Percentiles rank a stretch among this genome's conserved stretches.
phyloP scores from a whole-genome alignment of 2,329 filamentous ascomycete genomes.

The Talaromyces sp. region DNA sequence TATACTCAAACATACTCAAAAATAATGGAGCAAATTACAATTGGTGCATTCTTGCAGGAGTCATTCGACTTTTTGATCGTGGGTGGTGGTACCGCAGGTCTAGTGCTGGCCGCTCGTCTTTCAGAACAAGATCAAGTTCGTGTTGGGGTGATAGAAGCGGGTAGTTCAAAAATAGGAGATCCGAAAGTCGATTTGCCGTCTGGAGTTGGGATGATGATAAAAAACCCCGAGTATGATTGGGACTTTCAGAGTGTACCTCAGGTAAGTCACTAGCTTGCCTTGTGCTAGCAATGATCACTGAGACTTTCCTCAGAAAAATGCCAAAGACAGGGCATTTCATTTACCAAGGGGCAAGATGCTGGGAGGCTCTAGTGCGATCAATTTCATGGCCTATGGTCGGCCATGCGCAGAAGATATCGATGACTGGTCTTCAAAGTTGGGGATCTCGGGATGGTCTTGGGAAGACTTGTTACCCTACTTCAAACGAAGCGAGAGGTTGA shows the following conservation, averaged over 20 bases:
- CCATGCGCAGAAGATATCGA: neutral
- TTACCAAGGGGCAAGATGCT: neutral
- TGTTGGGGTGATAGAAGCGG: neutral
- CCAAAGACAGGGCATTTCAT: neutral
- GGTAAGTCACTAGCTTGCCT: neutral
- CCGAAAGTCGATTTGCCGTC: neutral
- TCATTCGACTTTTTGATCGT: neutral
- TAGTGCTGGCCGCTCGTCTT: neutral
- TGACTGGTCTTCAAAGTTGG: neutral
- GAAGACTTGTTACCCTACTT: neutral
- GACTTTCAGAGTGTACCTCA: neutral
- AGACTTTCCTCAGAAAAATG: neutral
- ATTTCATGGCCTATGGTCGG: neutral
- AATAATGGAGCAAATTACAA: neutral
- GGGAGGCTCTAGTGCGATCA: neutral
- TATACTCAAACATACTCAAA: neutral
- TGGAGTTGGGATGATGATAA: neutral
- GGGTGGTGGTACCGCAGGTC: neutral
- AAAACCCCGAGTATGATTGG: neutral
- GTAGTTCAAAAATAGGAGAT: neutral
- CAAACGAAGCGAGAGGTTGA: neutral
- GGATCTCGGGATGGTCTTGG: neutral
- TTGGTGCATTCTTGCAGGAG: neutral
- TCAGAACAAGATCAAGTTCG: neutral
- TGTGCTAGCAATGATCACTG: neutral